Evolutionary conservation across 2,329 filamentous ascomycete species (phyloP).

Genomic region (Hypoxylon sp.): DNA sequence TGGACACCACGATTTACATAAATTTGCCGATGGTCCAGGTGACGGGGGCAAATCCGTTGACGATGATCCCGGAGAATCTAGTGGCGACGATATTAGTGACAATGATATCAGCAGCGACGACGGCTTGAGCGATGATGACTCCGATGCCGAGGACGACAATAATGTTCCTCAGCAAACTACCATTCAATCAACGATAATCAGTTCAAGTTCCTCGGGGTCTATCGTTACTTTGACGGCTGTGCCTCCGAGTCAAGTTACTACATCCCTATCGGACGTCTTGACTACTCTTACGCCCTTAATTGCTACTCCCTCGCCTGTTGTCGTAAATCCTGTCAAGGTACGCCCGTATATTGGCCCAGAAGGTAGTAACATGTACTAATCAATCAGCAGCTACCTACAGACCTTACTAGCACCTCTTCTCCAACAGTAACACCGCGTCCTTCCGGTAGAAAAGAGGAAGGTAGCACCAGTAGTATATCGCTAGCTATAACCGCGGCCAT

Average conservation of each 20-base stretch:
- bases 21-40: slow-evolving; percentile 2
- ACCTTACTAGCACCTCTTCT: not conserved
- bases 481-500: slow-evolving; percentile 2
- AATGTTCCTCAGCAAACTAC: not conserved
- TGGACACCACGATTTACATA: not conserved
- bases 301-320: not conserved
- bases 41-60: not conserved
- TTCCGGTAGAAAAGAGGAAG: slow-evolving; percentile 19
- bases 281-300: slow-evolving; percentile 7
- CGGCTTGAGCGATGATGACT: not conserved
- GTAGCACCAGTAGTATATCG: not conserved
- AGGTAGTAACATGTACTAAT: slow-evolving; percentile 7
- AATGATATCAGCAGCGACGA: slow-evolving; percentile 10
- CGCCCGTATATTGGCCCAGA: not conserved
- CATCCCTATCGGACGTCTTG: not conserved
- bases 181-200: slow-evolving; percentile 3
- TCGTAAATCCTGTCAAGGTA: slow-evolving; percentile 11
- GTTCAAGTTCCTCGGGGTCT: slow-evolving; percentile 23
- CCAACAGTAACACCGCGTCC: not conserved
- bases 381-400: not conserved
- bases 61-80: not conserved
- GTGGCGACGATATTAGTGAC: slow-evolving; percentile 1
- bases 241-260: slow-evolving; percentile 26
- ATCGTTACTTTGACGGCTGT: slow-evolving; percentile 31
- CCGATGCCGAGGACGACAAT: slow-evolving; percentile 16